Conservation (phyloP, 202 grass and related monocot genomes). For the Musa balbisiana region DNA sequence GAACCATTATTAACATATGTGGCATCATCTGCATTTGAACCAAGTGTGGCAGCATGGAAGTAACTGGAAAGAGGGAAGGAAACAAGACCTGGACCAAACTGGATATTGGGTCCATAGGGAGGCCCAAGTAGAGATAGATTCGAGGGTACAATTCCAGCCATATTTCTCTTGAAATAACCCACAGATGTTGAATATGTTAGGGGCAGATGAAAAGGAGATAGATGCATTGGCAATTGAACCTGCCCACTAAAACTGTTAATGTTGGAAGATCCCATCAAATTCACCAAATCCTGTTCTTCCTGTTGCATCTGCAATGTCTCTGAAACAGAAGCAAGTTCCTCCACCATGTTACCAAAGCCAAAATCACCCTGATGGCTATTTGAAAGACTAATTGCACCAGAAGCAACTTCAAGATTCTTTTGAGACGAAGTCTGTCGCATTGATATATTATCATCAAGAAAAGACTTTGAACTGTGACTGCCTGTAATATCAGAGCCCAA, state of each 20-base stretch:
- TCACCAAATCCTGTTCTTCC: constrained; percentile 62
- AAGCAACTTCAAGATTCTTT: constrained; percentile 39
- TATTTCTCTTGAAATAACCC: constrained; percentile 44
- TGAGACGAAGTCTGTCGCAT: constrained; percentile 42
- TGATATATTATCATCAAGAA: constrained; percentile 42
- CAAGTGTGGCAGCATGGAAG: too few species aligned
- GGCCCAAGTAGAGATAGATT: constrained; percentile 43
- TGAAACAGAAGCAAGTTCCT: constrained; percentile 63
- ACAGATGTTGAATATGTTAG: constrained; percentile 41
- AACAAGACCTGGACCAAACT: constrained; percentile 46
- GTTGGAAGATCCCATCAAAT: constrained; percentile 45
- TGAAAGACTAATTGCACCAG: constrained; percentile 62
- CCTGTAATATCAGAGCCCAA: constrained; percentile 41
- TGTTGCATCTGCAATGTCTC: constrained; percentile 54
- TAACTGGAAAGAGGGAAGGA: constrained; percentile 38
- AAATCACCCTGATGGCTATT: constrained; percentile 63
- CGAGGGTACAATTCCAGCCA: constrained; percentile 43
- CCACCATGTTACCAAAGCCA: constrained; percentile 27
- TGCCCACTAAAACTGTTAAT: constrained; percentile 67
- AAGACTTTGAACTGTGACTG: constrained; percentile 49
- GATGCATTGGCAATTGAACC: constrained; percentile 56
- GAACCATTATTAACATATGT: constrained; percentile 20
- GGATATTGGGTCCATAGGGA: constrained; percentile 51
- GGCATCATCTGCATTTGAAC: too few species aligned
- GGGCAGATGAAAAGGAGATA: constrained; percentile 42